Evolutionary conservation across 2,329 filamentous ascomycete genomes (phyloP), one percentile per base, ranked within the genome.

Genomic region (Dothistroma septosporum): DNA sequence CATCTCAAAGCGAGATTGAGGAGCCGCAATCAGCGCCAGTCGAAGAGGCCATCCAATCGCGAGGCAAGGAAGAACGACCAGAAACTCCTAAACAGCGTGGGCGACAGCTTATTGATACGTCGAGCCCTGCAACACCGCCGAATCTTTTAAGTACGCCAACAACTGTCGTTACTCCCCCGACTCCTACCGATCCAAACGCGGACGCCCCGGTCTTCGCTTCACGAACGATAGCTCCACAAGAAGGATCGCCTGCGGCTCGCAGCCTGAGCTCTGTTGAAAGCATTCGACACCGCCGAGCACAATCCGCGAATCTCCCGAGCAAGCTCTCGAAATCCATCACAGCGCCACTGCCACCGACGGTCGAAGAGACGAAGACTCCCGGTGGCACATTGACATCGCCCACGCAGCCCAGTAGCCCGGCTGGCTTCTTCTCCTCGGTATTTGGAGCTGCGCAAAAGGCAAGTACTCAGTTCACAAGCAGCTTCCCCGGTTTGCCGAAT

Each of bases 361-460:
- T 85, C 41, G 92, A 97, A 74, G 87, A 87, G 68, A 72, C 79
- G n/a, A 86, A 85, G 62, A 80, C 83, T 68, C 70, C 85, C 35
- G 79, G 83, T 32, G 82, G 84, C 58, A 80, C 83, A 52, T 73
- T 79, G n/a, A 76, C 77, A 32, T 72, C 74, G 44, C 77, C 76
- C 33, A 75, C 77, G 54, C 57, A 52, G n/a, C 57, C 60, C 19
- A 58, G 57, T 16, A 77, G 77, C 58, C 76, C 75, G 33, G 75
- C 75, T 41, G 87, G 92, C 0, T 97, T 99, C 78, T 97, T 99
- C 76, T 96, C 91, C 4, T 92, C 90, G 28, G 90, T 99, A 72
- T 86, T 99, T 65, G 93, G 91, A 46, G 93, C 89, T 50, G 94
- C 94, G 19, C 93, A 97, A 75, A 97, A 89, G 82, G 93, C 93